A percentile compares a stretch with the other conserved stretches of the same genome.
phyloP scores from a whole-genome alignment of 768 basidiomycete genomes.

The Xerocomus brunneocitrinus region DNA sequence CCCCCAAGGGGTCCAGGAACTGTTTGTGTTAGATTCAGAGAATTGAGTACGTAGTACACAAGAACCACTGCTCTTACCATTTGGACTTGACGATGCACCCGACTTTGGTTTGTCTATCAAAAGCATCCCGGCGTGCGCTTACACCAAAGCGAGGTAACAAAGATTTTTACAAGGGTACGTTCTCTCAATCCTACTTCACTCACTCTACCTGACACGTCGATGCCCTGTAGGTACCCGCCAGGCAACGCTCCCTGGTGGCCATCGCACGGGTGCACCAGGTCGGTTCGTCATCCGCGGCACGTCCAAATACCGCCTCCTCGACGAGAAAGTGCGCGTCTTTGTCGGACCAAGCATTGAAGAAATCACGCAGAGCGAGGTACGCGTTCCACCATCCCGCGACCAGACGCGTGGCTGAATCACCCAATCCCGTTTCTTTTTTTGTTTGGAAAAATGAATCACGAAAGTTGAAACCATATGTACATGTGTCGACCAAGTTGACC shows the following conservation, averaged over 20 bases:
- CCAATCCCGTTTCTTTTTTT: neutral
- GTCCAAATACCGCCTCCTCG: conserved; percentile 75
- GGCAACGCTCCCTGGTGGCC: conserved; percentile 76
- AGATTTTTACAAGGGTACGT: conserved; percentile 92
- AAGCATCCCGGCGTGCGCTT: conserved; percentile 79
- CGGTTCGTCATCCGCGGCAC: conserved; percentile 74
- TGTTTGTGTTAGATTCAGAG: too few species aligned
- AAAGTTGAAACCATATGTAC: conserved; percentile 29
- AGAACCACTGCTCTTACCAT: neutral
- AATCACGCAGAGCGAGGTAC: conserved; percentile 53
- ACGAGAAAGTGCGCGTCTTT: conserved; percentile 79
- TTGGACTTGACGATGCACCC: conserved; percentile 51
- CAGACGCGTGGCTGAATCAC: neutral
- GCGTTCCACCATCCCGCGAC: conserved; percentile 19
- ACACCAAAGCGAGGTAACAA: conserved; percentile 90
- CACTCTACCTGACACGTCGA: neutral
- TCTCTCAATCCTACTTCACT: neutral
- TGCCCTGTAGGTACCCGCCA: conserved; percentile 66
- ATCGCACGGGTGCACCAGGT: conserved; percentile 85
- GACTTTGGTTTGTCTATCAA: conserved; percentile 64
- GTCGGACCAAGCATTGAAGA: conserved; percentile 72
- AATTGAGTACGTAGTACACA: too few species aligned
- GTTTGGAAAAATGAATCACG: neutral
- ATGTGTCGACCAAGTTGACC: conserved; percentile 21
- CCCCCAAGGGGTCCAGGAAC: too few species aligned